phyloP scores from a whole-genome alignment of 495 filamentous ascomycete genomes.

The Penicillium argentinense region DNA sequence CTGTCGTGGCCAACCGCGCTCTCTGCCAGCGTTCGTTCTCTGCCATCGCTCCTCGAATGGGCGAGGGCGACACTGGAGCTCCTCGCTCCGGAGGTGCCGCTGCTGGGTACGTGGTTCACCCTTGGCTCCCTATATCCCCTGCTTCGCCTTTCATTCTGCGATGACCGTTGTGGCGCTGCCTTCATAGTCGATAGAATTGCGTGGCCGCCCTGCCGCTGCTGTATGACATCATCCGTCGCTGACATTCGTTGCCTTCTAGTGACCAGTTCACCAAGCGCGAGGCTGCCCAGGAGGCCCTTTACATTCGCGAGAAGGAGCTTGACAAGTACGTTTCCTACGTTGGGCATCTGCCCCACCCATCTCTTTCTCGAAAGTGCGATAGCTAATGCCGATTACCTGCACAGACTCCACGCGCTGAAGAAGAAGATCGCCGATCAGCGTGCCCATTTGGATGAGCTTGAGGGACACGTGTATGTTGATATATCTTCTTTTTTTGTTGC shows the following conservation, averaged over 20 bases:
- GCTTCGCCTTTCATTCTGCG: background rate
- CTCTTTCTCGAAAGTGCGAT: too few species aligned
- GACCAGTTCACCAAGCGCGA: constrained; percentile 92
- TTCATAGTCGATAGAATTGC: background rate
- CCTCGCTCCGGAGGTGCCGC: constrained; percentile 46
- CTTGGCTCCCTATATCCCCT: background rate
- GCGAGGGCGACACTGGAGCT: constrained; percentile 68
- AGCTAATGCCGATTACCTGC: background rate
- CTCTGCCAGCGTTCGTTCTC: constrained; percentile 61
- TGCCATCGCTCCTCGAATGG: constrained; percentile 59
- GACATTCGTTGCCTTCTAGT: constrained; percentile 40
- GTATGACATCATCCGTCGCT: constrained; percentile 20
- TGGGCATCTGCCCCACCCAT: background rate
- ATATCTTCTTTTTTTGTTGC: too few species aligned
- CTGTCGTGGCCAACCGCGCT: constrained; percentile 49
- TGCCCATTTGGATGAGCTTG: constrained; percentile 77
- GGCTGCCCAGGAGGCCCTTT: constrained; percentile 77
- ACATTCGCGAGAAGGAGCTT: constrained; percentile 80
- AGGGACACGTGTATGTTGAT: constrained; percentile 75
- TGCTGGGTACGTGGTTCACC: constrained; percentile 28
- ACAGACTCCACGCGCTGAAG: constrained; percentile 61
- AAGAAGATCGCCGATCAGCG: constrained; percentile 79
- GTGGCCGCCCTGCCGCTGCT: constrained; percentile 3
- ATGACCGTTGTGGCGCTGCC: background rate
- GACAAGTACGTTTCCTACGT: constrained; percentile 60